Evolutionary conservation across 768 basidiomycete genomes (phyloP).

Genomic region (Xerocomus spinulosus): DNA sequence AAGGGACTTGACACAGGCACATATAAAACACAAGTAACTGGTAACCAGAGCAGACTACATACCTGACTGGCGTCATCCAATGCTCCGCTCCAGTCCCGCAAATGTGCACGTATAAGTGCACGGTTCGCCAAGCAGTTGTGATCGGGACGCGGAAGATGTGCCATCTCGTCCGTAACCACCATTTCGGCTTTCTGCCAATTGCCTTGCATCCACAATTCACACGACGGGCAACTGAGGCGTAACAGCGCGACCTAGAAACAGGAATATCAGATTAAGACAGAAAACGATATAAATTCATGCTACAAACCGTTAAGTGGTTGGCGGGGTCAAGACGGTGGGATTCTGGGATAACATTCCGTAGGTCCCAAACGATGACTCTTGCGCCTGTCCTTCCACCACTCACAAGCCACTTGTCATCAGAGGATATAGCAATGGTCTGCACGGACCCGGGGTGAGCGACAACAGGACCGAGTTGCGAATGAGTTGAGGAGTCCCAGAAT

Average conservation of each 20-base stretch:
- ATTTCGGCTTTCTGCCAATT: constrained; percentile 7
- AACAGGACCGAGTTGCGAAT: constrained; percentile 6
- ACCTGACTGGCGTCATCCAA: constrained; percentile 10
- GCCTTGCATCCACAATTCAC: constrained; percentile 5
- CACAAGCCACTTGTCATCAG: constrained; percentile 6
- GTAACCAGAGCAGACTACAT: background rate
- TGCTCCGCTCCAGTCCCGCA: constrained; percentile 8
- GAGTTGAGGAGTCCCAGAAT: constrained; percentile 13
- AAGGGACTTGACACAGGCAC: constrained; percentile 6
- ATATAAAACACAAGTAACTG: background rate
- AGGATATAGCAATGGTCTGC: constrained; percentile 11
- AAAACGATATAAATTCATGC: background rate
- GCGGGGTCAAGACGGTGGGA: background rate
- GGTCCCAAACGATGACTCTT: constrained; percentile 7
- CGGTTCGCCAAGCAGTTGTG: constrained; percentile 4
- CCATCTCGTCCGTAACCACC: constrained; percentile 7
- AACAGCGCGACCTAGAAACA: constrained; percentile 4
- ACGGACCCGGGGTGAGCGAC: constrained; percentile 5
- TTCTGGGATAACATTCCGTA: constrained; percentile 7
- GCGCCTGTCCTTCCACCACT: constrained; percentile 7
- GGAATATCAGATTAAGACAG: background rate
- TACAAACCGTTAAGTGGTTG: constrained; percentile 1
- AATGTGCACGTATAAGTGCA: constrained; percentile 8
- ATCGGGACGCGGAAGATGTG: background rate
- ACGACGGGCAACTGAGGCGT: background rate